Conservation (phyloP, 2,329 filamentous ascomycete genomes). For the Fusarium chlamydosporum region DNA sequence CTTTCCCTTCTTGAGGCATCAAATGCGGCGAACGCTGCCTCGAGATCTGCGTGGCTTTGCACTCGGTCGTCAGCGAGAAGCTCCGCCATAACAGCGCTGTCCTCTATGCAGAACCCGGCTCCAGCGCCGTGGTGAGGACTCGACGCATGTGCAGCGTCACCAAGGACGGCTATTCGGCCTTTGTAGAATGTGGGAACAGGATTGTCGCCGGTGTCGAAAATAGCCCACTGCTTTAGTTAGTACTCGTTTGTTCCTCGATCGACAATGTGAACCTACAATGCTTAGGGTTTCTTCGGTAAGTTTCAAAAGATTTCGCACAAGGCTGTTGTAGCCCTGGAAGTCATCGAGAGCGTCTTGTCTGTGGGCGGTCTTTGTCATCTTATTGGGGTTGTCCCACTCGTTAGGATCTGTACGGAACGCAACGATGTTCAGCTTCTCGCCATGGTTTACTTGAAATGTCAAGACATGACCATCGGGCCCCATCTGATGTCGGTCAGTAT, state of each 20-base stretch:
- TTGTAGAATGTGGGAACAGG: conserved; percentile 60
- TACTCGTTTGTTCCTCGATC: neutral
- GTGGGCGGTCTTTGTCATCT: conserved; percentile 44
- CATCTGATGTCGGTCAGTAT: conserved; percentile 40
- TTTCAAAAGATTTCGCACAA: conserved; percentile 52
- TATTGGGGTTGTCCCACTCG: conserved; percentile 50
- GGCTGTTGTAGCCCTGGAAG: conserved; percentile 54
- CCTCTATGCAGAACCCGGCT: conserved; percentile 70
- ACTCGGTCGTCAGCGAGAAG: conserved; percentile 62
- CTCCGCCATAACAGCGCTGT: conserved; percentile 59
- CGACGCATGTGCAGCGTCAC: conserved; percentile 74
- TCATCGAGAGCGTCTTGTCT: conserved; percentile 55
- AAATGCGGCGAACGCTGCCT: conserved; percentile 57
- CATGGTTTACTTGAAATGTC: conserved; percentile 70
- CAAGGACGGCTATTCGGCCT: conserved; percentile 64
- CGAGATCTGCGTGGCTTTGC: conserved; percentile 46
- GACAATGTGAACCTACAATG: conserved; percentile 27
- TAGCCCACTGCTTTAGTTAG: conserved; percentile 57
- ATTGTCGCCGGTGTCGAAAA: conserved; percentile 63
- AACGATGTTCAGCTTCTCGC: conserved; percentile 69
- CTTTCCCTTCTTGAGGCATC: conserved; percentile 65
- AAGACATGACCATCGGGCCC: conserved; percentile 69
- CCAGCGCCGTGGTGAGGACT: conserved; percentile 73
- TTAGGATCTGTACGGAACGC: conserved; percentile 57
- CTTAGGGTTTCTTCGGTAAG: conserved; percentile 50